A percentile compares a stretch with the other conserved stretches of the same genome.
Conservation (phyloP, 2,329 filamentous ascomycete species). For the Pseudocercospora fuligena region DNA sequence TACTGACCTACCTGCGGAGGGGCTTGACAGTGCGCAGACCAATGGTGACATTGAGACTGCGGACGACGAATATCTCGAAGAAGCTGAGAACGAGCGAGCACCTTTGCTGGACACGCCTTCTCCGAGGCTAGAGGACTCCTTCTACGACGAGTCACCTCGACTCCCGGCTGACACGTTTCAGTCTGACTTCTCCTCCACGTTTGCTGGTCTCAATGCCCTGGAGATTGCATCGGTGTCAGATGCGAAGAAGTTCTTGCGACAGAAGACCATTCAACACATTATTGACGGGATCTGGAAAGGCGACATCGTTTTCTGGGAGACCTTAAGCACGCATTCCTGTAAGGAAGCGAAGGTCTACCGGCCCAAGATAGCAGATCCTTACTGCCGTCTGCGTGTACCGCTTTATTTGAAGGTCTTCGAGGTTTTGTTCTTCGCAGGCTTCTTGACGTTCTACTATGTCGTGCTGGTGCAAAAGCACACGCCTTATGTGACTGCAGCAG, state of each 20-base stretch:
- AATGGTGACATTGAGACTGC: slow-evolving; percentile 29
- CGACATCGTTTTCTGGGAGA: slow-evolving; percentile 86
- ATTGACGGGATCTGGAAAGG: slow-evolving; percentile 85
- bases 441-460: slow-evolving; percentile 82
- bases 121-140: slow-evolving; percentile 29
- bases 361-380: slow-evolving; percentile 67
- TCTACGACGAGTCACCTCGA: slow-evolving; percentile 32
- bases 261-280: slow-evolving; percentile 79
- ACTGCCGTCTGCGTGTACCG: slow-evolving; percentile 76
- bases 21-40: slow-evolving; percentile 22
- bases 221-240: slow-evolving; percentile 83
- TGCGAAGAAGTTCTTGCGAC: slow-evolving; percentile 83
- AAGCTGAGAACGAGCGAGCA: slow-evolving; percentile 27
- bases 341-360: slow-evolving; percentile 82
- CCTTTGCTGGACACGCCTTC: slow-evolving; percentile 30
- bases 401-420: slow-evolving; percentile 86
- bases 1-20: slow-evolving; percentile 65
- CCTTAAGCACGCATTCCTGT: slow-evolving; percentile 70
- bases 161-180: slow-evolving; percentile 22
- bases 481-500: slow-evolving; percentile 68
- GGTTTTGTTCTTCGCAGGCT: slow-evolving; percentile 76
- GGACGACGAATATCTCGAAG: slow-evolving; percentile 16
- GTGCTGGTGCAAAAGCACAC: slow-evolving; percentile 75
- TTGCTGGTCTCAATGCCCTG: slow-evolving; percentile 80
- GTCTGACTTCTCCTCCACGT: slow-evolving; percentile 61